Percentiles rank a stretch among this genome's conserved stretches.
Evolutionary conservation across 2,329 filamentous ascomycete species (phyloP).

Genomic region (Thielaviopsis euricoi): DNA sequence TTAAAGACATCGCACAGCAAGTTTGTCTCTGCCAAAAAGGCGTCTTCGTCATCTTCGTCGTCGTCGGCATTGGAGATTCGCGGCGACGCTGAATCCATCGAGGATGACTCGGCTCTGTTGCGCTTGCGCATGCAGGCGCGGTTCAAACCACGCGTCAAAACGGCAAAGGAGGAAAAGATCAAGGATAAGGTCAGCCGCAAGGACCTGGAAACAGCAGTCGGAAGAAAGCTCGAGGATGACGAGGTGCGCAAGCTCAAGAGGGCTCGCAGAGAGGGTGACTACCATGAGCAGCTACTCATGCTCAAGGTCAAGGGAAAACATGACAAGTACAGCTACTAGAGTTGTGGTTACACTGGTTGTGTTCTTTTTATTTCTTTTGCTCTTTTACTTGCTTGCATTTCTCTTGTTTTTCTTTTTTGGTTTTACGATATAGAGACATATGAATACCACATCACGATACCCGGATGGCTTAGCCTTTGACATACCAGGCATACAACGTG

Average conservation of each 20-base stretch:
- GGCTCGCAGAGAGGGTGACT: conserved; percentile 72
- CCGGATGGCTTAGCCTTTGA: not conserved
- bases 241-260: conserved; percentile 73
- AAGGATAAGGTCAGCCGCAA: conserved; percentile 70
- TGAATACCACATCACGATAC: not conserved
- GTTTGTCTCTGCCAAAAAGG: conserved; percentile 47
- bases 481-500: too few species aligned
- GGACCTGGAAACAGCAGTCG: conserved; percentile 69
- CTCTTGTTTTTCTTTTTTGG: not conserved
- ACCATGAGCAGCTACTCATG: conserved; percentile 72
- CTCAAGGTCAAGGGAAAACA: conserved; percentile 86
- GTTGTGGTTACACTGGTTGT: not conserved
- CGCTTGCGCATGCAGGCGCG: conserved; percentile 86
- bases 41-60: conserved; percentile 30
- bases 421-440: not conserved
- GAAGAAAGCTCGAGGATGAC: conserved; percentile 60
- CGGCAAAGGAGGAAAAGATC: conserved; percentile 67
- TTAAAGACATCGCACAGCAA: conserved; percentile 58
- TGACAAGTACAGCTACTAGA: conserved; percentile 50
- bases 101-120: conserved; percentile 54
- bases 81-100: conserved; percentile 54
- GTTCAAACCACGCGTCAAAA: conserved; percentile 67
- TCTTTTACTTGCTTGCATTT: not conserved
- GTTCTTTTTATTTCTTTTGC: not conserved
- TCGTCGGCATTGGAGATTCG: conserved; percentile 46